These are phyloP conservation scores for Neurospora hispaniola DNA, from an alignment of 495 filamentous ascomycete species.

Conservation along the genomic window DNA sequence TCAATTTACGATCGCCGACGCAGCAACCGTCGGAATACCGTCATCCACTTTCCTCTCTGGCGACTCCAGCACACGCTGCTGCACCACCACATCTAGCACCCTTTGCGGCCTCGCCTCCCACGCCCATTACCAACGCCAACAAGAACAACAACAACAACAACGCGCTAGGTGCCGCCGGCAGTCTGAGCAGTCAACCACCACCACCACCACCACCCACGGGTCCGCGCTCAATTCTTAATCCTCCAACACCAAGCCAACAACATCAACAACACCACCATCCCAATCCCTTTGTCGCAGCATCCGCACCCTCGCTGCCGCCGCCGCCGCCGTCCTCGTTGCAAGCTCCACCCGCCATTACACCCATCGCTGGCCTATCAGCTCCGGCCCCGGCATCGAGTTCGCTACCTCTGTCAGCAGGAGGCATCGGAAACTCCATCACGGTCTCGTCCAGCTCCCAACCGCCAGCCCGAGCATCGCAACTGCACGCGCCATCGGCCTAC, in stretches of 20 bases:
- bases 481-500: conserved; percentile 25
- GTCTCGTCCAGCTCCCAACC: conserved; percentile 9
- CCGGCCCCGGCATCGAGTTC: conserved; percentile 2
- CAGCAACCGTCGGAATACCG: conserved; percentile 17
- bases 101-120: conserved; percentile 18
- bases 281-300: conserved; percentile 20
- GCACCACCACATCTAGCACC: neutral
- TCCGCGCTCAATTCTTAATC: conserved; percentile 22
- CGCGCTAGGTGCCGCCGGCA: neutral
- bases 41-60: neutral
- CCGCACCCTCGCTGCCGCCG: conserved; percentile 10
- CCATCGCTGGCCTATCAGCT: conserved; percentile 2
- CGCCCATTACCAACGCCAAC: neutral
- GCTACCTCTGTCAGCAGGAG: neutral
- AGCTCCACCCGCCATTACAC: conserved; percentile 16
- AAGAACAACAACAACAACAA: conserved; percentile 10
- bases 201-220: conserved; percentile 7
- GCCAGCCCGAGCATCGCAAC: conserved; percentile 15
- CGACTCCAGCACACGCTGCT: neutral
- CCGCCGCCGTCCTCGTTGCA: conserved; percentile 14
- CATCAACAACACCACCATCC: neutral
- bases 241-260: neutral
- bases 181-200: neutral
- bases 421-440: neutral
- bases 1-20: conserved; percentile 30